A percentile compares a stretch with the other conserved stretches of the same genome.
These are phyloP conservation scores for Shiraia bambusicola DNA, from an alignment of 2,329 filamentous ascomycete genomes.

Conservation along the genomic window DNA sequence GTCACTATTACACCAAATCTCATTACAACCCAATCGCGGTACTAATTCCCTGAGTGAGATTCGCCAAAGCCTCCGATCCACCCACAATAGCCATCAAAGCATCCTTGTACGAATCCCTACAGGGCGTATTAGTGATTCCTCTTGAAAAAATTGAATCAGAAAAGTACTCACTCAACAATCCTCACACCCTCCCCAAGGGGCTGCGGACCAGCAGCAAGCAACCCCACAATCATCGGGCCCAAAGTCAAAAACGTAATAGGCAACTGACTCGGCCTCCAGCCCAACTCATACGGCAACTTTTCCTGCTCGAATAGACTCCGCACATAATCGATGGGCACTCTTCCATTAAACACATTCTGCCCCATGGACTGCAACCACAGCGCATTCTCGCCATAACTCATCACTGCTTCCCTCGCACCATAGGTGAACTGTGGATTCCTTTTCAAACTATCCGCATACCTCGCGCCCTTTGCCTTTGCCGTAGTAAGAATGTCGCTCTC, in stretches of 20 bases:
- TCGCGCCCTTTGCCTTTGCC: conserved; percentile 11
- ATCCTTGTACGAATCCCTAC: conserved; percentile 19
- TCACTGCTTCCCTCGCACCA: conserved; percentile 9
- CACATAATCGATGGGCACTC: conserved; percentile 15
- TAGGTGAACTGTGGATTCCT: conserved; percentile 16
- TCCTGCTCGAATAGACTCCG: conserved; percentile 17
- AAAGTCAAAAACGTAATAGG: conserved; percentile 16
- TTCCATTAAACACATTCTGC: conserved; percentile 5
- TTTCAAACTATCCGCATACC: conserved; percentile 11
- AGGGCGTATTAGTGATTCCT: no score
- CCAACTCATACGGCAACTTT: conserved; percentile 14
- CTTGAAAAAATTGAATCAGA: no score
- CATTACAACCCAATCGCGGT: conserved; percentile 9
- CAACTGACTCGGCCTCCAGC: conserved; percentile 16
- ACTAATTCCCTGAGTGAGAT: conserved; percentile 17
- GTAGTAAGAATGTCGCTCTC: conserved; percentile 14
- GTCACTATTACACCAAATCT: no score
- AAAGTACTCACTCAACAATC: conserved; percentile 12
- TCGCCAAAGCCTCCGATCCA: conserved; percentile 11
- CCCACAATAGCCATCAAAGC: conserved; percentile 10
- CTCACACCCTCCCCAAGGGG: conserved; percentile 7
- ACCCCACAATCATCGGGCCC: conserved; percentile 14
- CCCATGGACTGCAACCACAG: conserved; percentile 14
- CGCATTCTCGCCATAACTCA: conserved; percentile 21
- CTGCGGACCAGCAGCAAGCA: conserved; percentile 8